Conservation (phyloP, 768 basidiomycete genomes). For the Neoboletus magnificus region DNA sequence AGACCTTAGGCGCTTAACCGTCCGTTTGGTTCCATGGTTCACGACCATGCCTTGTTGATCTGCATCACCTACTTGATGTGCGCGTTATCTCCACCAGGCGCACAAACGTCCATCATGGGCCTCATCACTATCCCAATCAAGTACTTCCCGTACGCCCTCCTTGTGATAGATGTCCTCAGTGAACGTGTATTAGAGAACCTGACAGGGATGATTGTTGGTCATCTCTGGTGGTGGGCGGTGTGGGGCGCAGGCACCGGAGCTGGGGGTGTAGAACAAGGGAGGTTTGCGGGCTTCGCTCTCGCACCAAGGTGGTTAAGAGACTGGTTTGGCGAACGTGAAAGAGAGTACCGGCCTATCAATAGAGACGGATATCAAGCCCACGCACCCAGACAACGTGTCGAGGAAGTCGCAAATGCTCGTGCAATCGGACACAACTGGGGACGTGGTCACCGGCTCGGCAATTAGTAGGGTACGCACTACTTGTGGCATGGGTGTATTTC, state of each 20-base stretch:
- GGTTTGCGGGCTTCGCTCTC: constrained; percentile 38
- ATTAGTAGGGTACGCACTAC: constrained; percentile 4
- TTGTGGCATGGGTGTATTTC: background rate
- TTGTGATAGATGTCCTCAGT: constrained; percentile 67
- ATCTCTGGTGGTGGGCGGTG: constrained; percentile 77
- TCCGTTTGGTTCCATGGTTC: constrained; percentile 54
- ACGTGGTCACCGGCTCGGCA: constrained; percentile 48
- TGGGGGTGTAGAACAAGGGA: constrained; percentile 36
- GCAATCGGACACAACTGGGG: constrained; percentile 50
- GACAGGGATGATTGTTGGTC: constrained; percentile 73
- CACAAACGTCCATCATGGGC: constrained; percentile 75
- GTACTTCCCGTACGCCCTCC: constrained; percentile 73
- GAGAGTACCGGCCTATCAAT: constrained; percentile 33
- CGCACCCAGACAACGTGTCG: constrained; percentile 45
- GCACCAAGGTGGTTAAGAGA: constrained; percentile 61
- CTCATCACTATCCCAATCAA: constrained; percentile 67
- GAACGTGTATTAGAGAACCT: constrained; percentile 58
- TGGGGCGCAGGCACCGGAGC: constrained; percentile 47
- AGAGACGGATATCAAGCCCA: constrained; percentile 55
- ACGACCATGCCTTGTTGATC: constrained; percentile 64
- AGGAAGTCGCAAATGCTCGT: constrained; percentile 14
- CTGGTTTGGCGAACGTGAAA: constrained; percentile 42
- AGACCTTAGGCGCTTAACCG: constrained; percentile 48
- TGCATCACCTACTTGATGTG: constrained; percentile 69
- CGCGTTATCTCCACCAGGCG: constrained; percentile 58